A percentile compares a stretch with the other conserved stretches of the same genome.
These are phyloP conservation scores for Arachis stenosperma DNA, from an alignment of 306 rosid species.

Conservation along the genomic window DNA sequence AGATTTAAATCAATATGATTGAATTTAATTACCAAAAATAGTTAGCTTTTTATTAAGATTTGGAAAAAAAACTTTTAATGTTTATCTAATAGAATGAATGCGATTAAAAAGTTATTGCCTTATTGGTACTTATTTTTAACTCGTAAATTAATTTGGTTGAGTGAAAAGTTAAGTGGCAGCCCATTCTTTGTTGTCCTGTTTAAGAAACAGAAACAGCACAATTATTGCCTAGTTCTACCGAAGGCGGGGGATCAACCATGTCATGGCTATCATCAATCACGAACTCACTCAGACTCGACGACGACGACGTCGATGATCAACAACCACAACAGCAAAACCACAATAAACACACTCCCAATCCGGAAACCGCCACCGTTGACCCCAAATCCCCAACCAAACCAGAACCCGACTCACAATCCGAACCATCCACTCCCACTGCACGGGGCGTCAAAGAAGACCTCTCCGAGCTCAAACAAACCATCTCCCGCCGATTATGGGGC, in stretches of 20 bases:
- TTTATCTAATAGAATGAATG: too few relatives aligned
- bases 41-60: too few relatives aligned
- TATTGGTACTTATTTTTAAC: too few relatives aligned
- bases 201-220: not conserved
- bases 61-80: too few relatives aligned
- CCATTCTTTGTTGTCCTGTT: not conserved
- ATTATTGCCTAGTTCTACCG: not conserved
- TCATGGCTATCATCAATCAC: slow-evolving; percentile 89
- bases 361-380: slow-evolving; percentile 6
- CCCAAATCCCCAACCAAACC: slow-evolving; percentile 34
- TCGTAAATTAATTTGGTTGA: not conserved
- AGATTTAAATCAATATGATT: too few relatives aligned
- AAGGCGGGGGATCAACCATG: slow-evolving; percentile 42
- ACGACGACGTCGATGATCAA: slow-evolving; percentile 26
- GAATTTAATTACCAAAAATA: too few relatives aligned
- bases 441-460: slow-evolving; percentile 84
- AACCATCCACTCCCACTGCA: slow-evolving; percentile 41
- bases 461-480: slow-evolving; percentile 71
- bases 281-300: slow-evolving; percentile 79
- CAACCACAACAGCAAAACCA: not conserved
- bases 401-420: slow-evolving; percentile 43
- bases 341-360: not conserved
- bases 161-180: not conserved
- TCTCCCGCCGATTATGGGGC: slow-evolving; percentile 82
- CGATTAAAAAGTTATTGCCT: too few relatives aligned